These are phyloP conservation scores for Cryptococcus deneoformans DNA, from an alignment of 1,284 basidiomycete genomes.

Conservation along the genomic window DNA sequence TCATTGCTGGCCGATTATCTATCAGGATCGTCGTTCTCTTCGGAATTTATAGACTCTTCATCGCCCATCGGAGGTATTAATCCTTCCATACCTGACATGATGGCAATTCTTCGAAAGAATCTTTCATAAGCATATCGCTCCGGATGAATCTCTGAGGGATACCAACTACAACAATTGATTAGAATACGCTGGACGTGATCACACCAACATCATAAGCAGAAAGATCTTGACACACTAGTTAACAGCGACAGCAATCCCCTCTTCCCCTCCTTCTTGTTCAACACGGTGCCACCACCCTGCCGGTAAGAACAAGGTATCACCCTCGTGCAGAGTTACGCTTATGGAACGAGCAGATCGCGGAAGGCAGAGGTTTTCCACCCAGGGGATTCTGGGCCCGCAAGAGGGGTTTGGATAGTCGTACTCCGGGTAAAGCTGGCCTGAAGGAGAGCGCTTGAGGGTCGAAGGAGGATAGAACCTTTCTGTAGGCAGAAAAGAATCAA, in stretches of 20 bases:
- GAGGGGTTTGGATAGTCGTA: too few species aligned
- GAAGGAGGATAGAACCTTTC: slow-evolving; percentile 36
- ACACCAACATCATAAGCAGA: not conserved
- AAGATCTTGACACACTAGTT: slow-evolving; percentile 72
- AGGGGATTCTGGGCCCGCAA: too few species aligned
- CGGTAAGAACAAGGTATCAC: slow-evolving; percentile 83
- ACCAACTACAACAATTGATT: slow-evolving; percentile 27
- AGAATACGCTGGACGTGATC: not conserved
- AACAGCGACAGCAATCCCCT: slow-evolving; percentile 61
- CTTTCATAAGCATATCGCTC: slow-evolving; percentile 34
- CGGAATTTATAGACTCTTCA: slow-evolving; percentile 5
- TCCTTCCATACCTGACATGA: slow-evolving; percentile 24
- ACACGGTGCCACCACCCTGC: slow-evolving; percentile 91
- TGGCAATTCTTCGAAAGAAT: slow-evolving; percentile 32
- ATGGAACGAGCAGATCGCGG: slow-evolving; percentile 22
- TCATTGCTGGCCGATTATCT: too few species aligned
- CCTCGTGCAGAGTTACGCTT: slow-evolving; percentile 64
- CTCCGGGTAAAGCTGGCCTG: too few species aligned
- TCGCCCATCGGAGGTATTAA: slow-evolving; percentile 31
- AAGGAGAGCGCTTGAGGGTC: slow-evolving; percentile 23
- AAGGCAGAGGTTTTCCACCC: not conserved
- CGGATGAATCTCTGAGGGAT: slow-evolving; percentile 30
- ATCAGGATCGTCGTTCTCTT: not conserved
- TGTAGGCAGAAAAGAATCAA: slow-evolving; percentile 10
- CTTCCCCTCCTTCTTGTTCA: slow-evolving; percentile 58